Base-by-base conservation (phyloP, 2,329 filamentous ascomycete genomes). In the Cercospora brassicicola region DNA sequence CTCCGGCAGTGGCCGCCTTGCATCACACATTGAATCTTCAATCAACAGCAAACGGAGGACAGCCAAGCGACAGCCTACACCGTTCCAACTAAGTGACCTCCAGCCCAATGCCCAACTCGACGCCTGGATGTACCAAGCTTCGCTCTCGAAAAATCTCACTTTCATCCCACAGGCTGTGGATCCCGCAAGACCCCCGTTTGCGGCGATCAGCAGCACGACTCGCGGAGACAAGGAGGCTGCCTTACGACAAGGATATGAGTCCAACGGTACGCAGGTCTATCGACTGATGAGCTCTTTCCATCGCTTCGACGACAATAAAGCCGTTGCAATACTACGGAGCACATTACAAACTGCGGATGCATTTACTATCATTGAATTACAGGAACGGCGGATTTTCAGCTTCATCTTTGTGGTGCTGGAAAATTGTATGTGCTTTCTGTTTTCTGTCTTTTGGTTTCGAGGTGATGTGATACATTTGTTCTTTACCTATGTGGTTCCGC, bases 261-360 rank as follows among this genome's bases (percentile, higher is more conserved):
- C 57, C n/a, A 62, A 75, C 45, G 67, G 66, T 10, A 71, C 70
- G 5, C 78, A 77, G 69, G 81, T 91, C 23, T 90, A 92, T 76
- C 83, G 91, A 4, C 80, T 93, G 60, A 93, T 91, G 78, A 82
- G 92, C 2, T 87, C 90, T 0, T 94, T 94, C 75, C 91, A 93
- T 78, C 91, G 93, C 79, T 93, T 93, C 72, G 85, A 88, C 69
- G 89, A 93, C 74, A 79, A 80, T 3, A 78, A 88, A 18, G 91
- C 89, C 0, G 80, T 77, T 28, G 82, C 83, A 8, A 89, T 92
- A 31, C 77, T 94, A 33, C 82, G 82, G 62, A 88, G 90, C 76
- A 90, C 89, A 0, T 78, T 92, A 42, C 82, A 87, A 72, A 91
- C 86, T 0, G 85, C 87, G 62, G 85, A 90, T 69, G 90, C 87